Conservation (phyloP, 257 asterid genomes). For the Paraleonurus japonicus region DNA sequence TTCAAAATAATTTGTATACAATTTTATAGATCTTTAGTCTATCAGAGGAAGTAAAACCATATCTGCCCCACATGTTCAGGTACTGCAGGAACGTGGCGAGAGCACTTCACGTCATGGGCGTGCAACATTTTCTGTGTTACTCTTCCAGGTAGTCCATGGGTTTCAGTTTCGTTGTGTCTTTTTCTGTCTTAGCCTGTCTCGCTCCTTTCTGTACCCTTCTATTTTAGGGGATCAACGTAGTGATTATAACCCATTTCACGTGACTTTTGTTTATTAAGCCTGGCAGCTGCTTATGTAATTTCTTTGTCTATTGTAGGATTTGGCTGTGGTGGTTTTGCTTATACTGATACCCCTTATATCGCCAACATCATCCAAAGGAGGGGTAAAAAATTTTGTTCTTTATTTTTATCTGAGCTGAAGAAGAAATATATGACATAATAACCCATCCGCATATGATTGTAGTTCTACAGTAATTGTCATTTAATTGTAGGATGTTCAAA, state of each 20-base stretch:
- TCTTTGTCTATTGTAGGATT: conserved; percentile 54
- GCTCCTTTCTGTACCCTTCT: background rate
- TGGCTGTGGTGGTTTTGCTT: conserved; percentile 99
- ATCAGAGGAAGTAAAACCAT: conserved; percentile 26
- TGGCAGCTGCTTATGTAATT: conserved; percentile 18
- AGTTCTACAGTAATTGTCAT: conserved; percentile 13
- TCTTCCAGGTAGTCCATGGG: conserved; percentile 73
- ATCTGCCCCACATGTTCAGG: conserved; percentile 53
- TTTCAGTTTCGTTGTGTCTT: background rate
- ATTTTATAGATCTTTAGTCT: background rate
- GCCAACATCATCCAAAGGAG: conserved; percentile 98
- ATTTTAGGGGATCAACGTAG: conserved; percentile 12
- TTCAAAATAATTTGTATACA: background rate
- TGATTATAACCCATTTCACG: conserved; percentile 8
- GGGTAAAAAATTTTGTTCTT: conserved; percentile 52
- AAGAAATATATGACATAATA: conserved; percentile 4
- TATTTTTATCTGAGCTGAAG: background rate
- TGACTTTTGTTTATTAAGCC: conserved; percentile 17
- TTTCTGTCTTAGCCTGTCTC: background rate
- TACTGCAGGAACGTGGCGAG: conserved; percentile 98
- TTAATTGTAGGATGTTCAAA: conserved; percentile 19
- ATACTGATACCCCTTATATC: conserved; percentile 95
- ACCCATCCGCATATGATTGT: background rate
- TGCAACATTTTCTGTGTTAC: conserved; percentile 93
- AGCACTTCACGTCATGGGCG: conserved; percentile 99